These are phyloP conservation scores for Aspergillus hortae DNA, from an alignment of 2,329 filamentous ascomycete species.

Conservation along the genomic window DNA sequence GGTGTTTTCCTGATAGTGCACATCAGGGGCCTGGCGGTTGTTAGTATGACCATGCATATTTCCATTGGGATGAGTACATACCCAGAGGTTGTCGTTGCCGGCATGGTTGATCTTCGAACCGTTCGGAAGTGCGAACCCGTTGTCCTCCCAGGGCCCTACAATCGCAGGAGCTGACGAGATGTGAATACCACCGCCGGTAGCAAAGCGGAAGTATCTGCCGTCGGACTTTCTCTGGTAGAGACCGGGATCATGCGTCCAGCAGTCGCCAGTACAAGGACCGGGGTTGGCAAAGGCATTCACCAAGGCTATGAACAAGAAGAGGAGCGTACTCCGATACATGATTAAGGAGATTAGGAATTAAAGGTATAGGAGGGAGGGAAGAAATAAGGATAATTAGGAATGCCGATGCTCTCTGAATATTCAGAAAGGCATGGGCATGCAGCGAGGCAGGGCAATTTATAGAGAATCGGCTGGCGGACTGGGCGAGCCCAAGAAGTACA, in stretches of 20 bases:
- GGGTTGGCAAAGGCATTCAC: constrained; percentile 27
- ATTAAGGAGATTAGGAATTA: background rate
- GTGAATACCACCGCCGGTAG: constrained; percentile 49
- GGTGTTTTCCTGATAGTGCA: constrained; percentile 51
- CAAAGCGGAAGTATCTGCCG: constrained; percentile 53
- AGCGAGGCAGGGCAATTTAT: background rate
- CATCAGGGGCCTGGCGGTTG: constrained; percentile 56
- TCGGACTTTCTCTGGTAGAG: constrained; percentile 47
- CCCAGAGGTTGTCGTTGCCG: constrained; percentile 50
- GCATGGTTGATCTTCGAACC: constrained; percentile 43
- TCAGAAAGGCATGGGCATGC: background rate
- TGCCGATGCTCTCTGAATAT: background rate
- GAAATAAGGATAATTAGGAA: background rate
- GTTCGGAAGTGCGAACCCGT: constrained; percentile 44
- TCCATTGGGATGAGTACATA: constrained; percentile 18
- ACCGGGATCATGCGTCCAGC: constrained; percentile 47
- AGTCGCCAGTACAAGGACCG: constrained; percentile 30
- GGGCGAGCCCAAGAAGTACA: background rate
- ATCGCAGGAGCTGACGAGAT: constrained; percentile 46
- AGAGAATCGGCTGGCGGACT: background rate
- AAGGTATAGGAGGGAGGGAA: constrained; percentile 1
- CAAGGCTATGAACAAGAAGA: constrained; percentile 22
- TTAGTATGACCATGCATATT: background rate
- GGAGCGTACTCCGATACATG: constrained; percentile 19
- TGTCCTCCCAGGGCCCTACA: constrained; percentile 49